A percentile compares a stretch with the other conserved stretches of the same genome.
Conservation (phyloP, 371 early-diverging fungal genomes). For the Umbelopsis sp. region DNA sequence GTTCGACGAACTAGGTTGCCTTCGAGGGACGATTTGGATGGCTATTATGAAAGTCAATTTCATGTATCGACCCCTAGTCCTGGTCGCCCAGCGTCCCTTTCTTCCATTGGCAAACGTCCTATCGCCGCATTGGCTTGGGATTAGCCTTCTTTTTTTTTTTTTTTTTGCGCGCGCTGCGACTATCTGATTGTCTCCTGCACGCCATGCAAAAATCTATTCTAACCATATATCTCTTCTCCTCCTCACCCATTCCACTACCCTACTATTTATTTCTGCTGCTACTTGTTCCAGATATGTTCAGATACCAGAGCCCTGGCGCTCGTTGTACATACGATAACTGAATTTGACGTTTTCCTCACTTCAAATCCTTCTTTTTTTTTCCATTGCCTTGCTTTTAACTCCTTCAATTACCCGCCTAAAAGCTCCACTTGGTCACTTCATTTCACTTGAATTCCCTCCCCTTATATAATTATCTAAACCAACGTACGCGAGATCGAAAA, state of each 20-base stretch:
- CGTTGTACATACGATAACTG: neutral
- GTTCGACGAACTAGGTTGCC: slow-evolving; percentile 4
- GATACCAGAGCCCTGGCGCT: neutral
- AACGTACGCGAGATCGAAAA: too few relatives aligned
- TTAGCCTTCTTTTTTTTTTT: neutral
- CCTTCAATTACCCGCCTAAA: too few relatives aligned
- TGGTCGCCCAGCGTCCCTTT: slow-evolving; percentile 16
- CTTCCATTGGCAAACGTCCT: slow-evolving; percentile 10
- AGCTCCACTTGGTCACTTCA: too few relatives aligned
- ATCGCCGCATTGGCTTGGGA: slow-evolving; percentile 7
- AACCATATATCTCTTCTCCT: neutral
- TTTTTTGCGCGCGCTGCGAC: too few relatives aligned
- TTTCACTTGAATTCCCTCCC: too few relatives aligned
- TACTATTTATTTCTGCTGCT: slow-evolving; percentile 1
- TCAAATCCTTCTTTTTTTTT: neutral
- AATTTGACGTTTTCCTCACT: neutral
- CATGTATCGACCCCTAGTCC: slow-evolving; percentile 12
- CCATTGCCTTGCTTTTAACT: neutral
- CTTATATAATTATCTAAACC: too few relatives aligned
- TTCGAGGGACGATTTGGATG: slow-evolving; percentile 13
- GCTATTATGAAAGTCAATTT: slow-evolving; percentile 11
- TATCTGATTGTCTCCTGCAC: too few relatives aligned
- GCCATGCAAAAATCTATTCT: too few relatives aligned
- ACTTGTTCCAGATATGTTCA: slow-evolving; percentile 7
- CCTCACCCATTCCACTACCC: neutral